Conservation (phyloP, 352 stramenopile genomes). For the Phytophthora ohioensis region DNA sequence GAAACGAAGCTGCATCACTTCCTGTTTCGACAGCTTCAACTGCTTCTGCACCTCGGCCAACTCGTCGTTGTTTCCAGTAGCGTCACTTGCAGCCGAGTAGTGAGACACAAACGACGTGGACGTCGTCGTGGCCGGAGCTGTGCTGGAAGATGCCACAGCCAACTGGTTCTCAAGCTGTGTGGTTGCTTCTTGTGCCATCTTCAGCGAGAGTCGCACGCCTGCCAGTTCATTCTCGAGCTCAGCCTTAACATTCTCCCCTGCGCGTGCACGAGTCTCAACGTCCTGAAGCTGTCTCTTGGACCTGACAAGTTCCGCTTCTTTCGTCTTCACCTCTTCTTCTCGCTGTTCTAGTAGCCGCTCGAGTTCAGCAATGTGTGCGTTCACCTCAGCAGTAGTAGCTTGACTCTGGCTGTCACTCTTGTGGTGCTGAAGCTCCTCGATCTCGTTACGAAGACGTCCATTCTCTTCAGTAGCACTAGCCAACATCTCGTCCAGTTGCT, state of each 20-base stretch:
- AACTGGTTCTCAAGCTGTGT: slow-evolving; percentile 59
- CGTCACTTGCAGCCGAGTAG: slow-evolving; percentile 30
- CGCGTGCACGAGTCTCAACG: slow-evolving; percentile 24
- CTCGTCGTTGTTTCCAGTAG: slow-evolving; percentile 47
- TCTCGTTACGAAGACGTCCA: slow-evolving; percentile 45
- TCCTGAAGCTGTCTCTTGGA: slow-evolving; percentile 41
- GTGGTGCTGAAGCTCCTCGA: slow-evolving; percentile 38
- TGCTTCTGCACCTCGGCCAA: slow-evolving; percentile 75
- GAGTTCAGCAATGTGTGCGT: slow-evolving; percentile 28
- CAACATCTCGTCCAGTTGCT: slow-evolving; percentile 61
- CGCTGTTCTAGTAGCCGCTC: slow-evolving; percentile 32
- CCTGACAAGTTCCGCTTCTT: slow-evolving; percentile 26
- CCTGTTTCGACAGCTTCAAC: slow-evolving; percentile 78
- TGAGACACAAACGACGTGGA: slow-evolving; percentile 42
- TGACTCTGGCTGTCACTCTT: slow-evolving; percentile 16
- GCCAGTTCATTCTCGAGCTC: slow-evolving; percentile 38
- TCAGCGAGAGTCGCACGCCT: slow-evolving; percentile 36
- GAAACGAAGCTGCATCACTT: slow-evolving; percentile 87
- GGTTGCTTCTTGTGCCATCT: slow-evolving; percentile 40
- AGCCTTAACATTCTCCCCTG: slow-evolving; percentile 13
- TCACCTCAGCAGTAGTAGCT: slow-evolving; percentile 18
- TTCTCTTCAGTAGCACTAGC: slow-evolving; percentile 63
- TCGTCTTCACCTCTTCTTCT: slow-evolving; percentile 34
- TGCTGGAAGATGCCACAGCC: slow-evolving; percentile 32
- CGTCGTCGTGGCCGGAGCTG: slow-evolving; percentile 16